Percentiles rank a stretch among this genome's conserved stretches.
Evolutionary conservation across 1,284 basidiomycete genomes (phyloP).

Genomic region (Fomitopsis palustris): DNA sequence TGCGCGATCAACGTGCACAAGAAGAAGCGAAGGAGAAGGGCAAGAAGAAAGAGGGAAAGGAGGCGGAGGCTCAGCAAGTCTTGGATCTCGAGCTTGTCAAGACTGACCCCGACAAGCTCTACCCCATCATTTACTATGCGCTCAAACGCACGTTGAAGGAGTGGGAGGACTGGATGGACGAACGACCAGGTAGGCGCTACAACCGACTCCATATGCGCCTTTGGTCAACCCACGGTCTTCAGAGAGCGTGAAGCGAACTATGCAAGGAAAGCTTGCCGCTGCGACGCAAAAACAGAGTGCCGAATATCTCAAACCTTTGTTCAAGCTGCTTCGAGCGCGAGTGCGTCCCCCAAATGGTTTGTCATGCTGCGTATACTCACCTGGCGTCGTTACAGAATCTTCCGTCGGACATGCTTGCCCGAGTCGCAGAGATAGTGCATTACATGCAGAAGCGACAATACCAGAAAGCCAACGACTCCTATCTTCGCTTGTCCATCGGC

Average conservation of each 20-base stretch:
- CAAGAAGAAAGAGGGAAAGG: slow-evolving; percentile 57
- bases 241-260: slow-evolving; percentile 81
- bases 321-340: slow-evolving; percentile 84
- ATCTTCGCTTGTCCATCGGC: slow-evolving; percentile 94
- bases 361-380: not conserved
- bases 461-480: slow-evolving; percentile 94
- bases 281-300: slow-evolving; percentile 96
- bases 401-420: slow-evolving; percentile 81
- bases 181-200: slow-evolving; percentile 62
- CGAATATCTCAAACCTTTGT: slow-evolving; percentile 95
- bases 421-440: slow-evolving; percentile 94
- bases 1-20: slow-evolving; percentile 49
- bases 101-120: slow-evolving; percentile 92
- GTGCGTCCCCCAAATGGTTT: slow-evolving; percentile 55
- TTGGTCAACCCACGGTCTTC: not conserved
- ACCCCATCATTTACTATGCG: slow-evolving; percentile 97
- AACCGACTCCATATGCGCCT: not conserved
- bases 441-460: slow-evolving; percentile 96
- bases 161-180: slow-evolving; percentile 93
- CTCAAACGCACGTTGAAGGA: slow-evolving; percentile 91
- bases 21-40: slow-evolving; percentile 40
- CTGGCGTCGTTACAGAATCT: slow-evolving; percentile 49
- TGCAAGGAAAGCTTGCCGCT: slow-evolving; percentile 90
- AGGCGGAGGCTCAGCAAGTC: slow-evolving; percentile 51
- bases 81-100: slow-evolving; percentile 84